Evolutionary conservation across 495 filamentous ascomycete species (phyloP).

Genomic region (Neurospora sp.): DNA sequence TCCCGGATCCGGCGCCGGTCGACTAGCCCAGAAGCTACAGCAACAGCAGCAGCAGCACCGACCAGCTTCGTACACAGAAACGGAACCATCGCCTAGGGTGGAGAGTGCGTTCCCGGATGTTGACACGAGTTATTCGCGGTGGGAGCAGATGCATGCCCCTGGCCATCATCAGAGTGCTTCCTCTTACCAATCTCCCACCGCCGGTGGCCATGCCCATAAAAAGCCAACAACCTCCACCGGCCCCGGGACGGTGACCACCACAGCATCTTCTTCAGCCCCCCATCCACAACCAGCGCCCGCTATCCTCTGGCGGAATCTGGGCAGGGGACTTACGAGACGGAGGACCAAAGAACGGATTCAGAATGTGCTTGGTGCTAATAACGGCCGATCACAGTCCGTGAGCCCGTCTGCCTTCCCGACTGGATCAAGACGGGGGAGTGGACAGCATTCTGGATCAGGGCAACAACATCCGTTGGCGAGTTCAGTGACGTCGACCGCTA

Average conservation of each 20-base stretch:
- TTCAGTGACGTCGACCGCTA: not conserved
- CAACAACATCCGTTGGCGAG: not conserved
- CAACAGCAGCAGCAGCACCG: constrained; percentile 5
- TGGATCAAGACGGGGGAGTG: not conserved
- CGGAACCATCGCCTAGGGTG: constrained; percentile 33
- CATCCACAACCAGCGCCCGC: not conserved
- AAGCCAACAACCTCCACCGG: not conserved
- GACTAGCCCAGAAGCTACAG: not conserved
- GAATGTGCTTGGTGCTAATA: not conserved
- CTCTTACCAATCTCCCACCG: not conserved
- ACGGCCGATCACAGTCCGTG: not conserved
- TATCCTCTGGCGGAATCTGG: not conserved
- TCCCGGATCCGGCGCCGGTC: constrained; percentile 10
- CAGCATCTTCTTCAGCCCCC: not conserved
- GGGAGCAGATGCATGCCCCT: constrained; percentile 10
- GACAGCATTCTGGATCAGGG: not conserved
- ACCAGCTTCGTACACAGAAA: constrained; percentile 30
- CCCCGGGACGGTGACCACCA: not conserved
- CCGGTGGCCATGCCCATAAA: not conserved
- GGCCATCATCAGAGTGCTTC: not conserved
- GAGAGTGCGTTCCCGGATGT: constrained; percentile 21
- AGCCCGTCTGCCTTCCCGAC: not conserved
- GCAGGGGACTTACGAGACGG: not conserved
- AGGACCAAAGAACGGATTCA: not conserved
- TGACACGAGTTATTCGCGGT: constrained; percentile 32